Base-by-base conservation (phyloP, 73 alveolate species). In the Paramecium sexaurelia region DNA sequence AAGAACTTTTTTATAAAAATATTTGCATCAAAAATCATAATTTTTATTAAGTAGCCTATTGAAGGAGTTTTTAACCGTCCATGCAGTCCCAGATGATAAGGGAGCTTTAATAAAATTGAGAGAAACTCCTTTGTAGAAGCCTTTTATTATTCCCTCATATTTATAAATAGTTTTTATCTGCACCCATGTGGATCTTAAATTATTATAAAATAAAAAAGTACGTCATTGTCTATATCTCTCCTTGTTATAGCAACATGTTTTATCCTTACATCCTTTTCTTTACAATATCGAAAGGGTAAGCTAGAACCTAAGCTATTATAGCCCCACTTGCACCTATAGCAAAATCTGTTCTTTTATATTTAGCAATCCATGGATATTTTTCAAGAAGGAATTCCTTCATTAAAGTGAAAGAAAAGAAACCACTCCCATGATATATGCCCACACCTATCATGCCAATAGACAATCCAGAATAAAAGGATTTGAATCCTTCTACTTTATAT, bases 251-350 rank as follows among this genome's bases (percentile, higher is more conserved):
- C 20, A 93, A 56, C 35, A 93, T 47, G 5, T 85, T 89, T 27
- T 91, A 68, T 0, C 95, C 96, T 61, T 85, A 88, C 95, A 91
- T 93, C 10, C 96, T 45, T 55, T 93, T 93, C 55, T 94, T 87
- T 36, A 92, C 89, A 78, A 93, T 95, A 91, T 93, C 96, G 55
- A 93, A 91, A 5, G 96, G 96, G 57, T 93, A 93, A 4, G 96
- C 47, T 22, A 90, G 29, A 27, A 91, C 67, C 35, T 93, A 55
- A 11, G 95, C 95, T 5, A 84, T 78, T 13, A 92, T 71, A 13
- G 95, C 95, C 10, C 95, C 95, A 35, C 39, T 26, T 11, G 95
- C 94, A 0, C 96, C 96, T 90, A 56, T 47, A 10, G 92, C 33
- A 83, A 93, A 93, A 29, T 85, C 91, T 85, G 73, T 41, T 1